These are phyloP conservation scores for Cyclotella sp. DNA, from an alignment of 108 stramenopile species.

Conservation along the genomic window DNA sequence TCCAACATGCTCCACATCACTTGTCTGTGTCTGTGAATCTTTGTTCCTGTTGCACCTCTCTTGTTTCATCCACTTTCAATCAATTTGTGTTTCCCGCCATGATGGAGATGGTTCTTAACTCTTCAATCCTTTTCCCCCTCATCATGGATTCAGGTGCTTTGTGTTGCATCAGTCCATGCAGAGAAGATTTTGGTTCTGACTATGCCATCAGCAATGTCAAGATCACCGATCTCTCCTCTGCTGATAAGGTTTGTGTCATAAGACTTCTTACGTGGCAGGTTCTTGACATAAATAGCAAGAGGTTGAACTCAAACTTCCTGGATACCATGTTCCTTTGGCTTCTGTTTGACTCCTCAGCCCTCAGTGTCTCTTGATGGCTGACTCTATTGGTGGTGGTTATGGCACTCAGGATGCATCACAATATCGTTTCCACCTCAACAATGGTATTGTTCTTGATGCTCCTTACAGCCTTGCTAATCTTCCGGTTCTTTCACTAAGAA, in stretches of 20 bases:
- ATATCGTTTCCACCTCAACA: background rate
- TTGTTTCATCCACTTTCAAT: no score
- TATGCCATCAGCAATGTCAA: background rate
- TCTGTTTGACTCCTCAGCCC: constrained; percentile 13
- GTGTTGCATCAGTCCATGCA: constrained; percentile 2
- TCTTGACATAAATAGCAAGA: background rate
- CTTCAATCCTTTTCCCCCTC: background rate
- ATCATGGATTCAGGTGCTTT: background rate
- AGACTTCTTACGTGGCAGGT: background rate
- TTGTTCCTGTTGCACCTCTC: no score
- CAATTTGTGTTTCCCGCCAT: no score
- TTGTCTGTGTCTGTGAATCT: no score
- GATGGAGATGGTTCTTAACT: no score
- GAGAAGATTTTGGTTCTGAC: background rate
- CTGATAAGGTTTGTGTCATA: constrained; percentile 1
- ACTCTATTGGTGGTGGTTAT: background rate
- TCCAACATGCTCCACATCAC: no score
- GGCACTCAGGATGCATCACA: background rate
- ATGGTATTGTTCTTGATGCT: no score
- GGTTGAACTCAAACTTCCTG: background rate
- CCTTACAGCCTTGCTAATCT: no score
- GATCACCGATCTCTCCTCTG: constrained; percentile 11
- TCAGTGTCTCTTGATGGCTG: background rate
- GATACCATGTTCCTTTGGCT: constrained; percentile 8
- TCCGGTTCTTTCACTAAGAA: no score